A percentile compares a stretch with the other conserved stretches of the same genome.
phyloP scores from a whole-genome alignment of 2,329 filamentous ascomycete species.

The Colletotrichum graminicola region DNA sequence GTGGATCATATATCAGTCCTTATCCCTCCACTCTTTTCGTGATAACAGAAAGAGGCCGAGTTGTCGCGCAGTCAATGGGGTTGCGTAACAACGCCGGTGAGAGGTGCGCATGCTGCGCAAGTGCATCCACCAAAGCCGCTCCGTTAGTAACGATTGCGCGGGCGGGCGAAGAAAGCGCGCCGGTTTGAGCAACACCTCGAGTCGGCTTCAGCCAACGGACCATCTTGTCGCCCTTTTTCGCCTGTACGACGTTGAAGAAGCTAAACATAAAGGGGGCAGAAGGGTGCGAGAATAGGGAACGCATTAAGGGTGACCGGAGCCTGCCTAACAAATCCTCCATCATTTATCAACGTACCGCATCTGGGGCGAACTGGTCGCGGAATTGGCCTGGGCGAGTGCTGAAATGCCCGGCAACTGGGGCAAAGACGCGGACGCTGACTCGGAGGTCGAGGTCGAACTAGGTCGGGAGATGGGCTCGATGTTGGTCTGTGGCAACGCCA shows the following conservation, averaged over 20 bases:
- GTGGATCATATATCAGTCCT: constrained; percentile 34
- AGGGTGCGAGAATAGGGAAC: not conserved
- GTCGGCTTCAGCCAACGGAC: not conserved
- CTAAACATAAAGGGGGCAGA: not conserved
- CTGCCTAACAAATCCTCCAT: not conserved
- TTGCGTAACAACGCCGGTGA: not conserved
- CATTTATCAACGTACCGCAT: constrained; percentile 56
- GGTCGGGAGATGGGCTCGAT: constrained; percentile 62
- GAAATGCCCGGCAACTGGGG: constrained; percentile 62
- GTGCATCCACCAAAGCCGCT: not conserved
- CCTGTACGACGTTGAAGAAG: not conserved
- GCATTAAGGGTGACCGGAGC: not conserved
- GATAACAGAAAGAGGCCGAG: not conserved
- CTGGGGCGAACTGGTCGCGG: constrained; percentile 58
- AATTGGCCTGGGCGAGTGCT: constrained; percentile 57
- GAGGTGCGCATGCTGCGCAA: not conserved
- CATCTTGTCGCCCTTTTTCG: too few relatives aligned
- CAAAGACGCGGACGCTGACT: constrained; percentile 49
- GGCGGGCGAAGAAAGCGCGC: constrained; percentile 1
- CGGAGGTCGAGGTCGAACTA: constrained; percentile 60
- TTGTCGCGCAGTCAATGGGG: not conserved
- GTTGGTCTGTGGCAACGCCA: constrained; percentile 47
- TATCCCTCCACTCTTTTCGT: constrained; percentile 22
- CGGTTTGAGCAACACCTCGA: not conserved
- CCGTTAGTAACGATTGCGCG: not conserved